Conservation (phyloP, 2,329 filamentous ascomycete genomes). For the Penicillium sp. region DNA sequence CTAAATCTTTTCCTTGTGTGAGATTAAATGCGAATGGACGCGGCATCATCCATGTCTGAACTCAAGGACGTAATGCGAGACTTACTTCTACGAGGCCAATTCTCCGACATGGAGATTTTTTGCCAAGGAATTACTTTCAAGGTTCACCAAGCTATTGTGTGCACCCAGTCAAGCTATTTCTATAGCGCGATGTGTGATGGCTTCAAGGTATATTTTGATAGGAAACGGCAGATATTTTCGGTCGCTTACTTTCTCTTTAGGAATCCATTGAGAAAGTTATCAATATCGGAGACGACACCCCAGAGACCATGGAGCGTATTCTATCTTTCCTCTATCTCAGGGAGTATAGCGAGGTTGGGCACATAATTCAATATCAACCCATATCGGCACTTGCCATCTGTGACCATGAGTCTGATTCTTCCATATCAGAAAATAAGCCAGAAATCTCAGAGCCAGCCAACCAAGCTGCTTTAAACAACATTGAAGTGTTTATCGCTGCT, state of each 20-base stretch:
- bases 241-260: background rate
- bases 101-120: background rate
- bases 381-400: too few relatives aligned
- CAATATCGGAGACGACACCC: background rate
- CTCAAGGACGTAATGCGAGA: too few relatives aligned
- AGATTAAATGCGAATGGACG: too few relatives aligned
- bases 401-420: too few relatives aligned
- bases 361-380: background rate
- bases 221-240: background rate
- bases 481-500: background rate
- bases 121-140: conserved; percentile 5
- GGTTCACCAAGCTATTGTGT: background rate
- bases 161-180: conserved; percentile 2
- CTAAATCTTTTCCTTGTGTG: too few relatives aligned
- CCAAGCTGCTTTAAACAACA: background rate
- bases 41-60: too few relatives aligned
- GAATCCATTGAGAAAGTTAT: background rate
- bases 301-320: background rate
- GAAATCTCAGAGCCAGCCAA: background rate
- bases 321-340: background rate
- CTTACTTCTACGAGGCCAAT: background rate
- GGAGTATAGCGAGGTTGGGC: background rate
- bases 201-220: background rate
- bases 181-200: background rate
- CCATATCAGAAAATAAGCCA: too few relatives aligned